Evolutionary conservation across 1,139 yeast species (phyloP).

Genomic region (Blastobotrys serpentis): DNA sequence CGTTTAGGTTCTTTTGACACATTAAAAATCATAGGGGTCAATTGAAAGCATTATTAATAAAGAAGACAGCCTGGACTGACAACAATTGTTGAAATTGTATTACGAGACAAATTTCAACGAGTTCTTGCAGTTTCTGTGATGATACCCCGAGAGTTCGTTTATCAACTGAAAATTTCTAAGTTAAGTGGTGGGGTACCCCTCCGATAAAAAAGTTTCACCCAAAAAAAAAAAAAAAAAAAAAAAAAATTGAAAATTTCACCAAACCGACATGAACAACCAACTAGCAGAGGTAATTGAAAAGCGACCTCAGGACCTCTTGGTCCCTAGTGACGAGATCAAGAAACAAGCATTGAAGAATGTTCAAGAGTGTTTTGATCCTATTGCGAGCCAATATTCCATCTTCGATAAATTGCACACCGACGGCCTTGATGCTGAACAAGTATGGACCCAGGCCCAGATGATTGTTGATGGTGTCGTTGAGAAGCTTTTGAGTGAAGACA

Average conservation of each 20-base stretch:
- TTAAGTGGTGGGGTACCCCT: background rate
- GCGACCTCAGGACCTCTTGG: conserved; percentile 34
- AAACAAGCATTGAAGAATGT: conserved; percentile 43
- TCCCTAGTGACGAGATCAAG: conserved; percentile 30
- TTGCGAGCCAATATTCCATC: conserved; percentile 61
- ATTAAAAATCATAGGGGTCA: too few species aligned
- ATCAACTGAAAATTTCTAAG: too few species aligned
- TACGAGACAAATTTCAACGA: too few species aligned
- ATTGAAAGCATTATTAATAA: too few species aligned
- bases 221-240: conserved; percentile 3
- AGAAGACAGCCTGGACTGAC: too few species aligned
- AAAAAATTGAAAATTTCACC: conserved; percentile 6
- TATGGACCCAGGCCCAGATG: conserved; percentile 90
- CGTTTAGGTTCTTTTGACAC: too few species aligned
- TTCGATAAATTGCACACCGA: conserved; percentile 80
- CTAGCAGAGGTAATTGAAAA: conserved; percentile 22
- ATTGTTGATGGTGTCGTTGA: conserved; percentile 71
- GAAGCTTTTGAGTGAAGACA: conserved; percentile 44
- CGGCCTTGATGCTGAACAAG: conserved; percentile 87
- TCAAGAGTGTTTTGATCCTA: conserved; percentile 62
- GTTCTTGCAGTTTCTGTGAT: too few species aligned
- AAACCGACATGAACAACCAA: background rate
- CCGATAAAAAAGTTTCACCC: too few species aligned
- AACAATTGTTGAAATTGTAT: too few species aligned
- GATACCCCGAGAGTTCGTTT: background rate